Evolutionary conservation across 106 monocot species (phyloP), one percentile per base, ranked within the genome.

Genomic region (Dendrobium chrysotoxum): DNA sequence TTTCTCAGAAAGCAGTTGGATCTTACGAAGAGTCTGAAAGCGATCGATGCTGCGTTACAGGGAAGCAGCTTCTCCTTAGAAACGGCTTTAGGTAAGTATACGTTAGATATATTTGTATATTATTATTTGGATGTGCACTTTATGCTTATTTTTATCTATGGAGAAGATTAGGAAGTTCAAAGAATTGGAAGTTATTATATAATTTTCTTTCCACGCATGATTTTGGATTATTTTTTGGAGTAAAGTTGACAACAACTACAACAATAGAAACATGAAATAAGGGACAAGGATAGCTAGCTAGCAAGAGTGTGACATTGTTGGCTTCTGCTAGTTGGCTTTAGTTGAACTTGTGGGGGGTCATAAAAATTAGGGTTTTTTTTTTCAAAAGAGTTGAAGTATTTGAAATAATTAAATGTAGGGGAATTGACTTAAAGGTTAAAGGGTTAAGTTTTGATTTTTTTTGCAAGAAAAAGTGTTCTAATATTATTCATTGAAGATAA

Each of bases 351-450:
- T 50, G 50, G 50, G 50, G 11, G 13, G 50, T 50, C 50, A 50
- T 12, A 2, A 11, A 3, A 50, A 13, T 7, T 12, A 46, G 46
- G 46, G 1, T 10, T 12, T 46, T 46, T 10, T 45, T 46, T 10
- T 57, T 57, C 18, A 46, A 57, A 57, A 20, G 18, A 5, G 21
- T 58, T 21, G 5, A 58, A 58, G 64, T 9, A 26, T 25, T 64
- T 64, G 64, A 64, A 64, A 26, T 64, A 64, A 64, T 64, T n/a
- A 64, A 25, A 64, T 64, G 64, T 64, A 64, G 7, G 64, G 64
- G 64, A n/a, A 23, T 64, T 64, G 25, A 64, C 5, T 64, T 64
- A 25, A 64, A 64, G 21, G 23, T 7, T 64, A 64, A 64, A 6
- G 25, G 64, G 23, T 64, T 50, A n/a, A 7, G 8, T 64, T 64